phyloP scores from a whole-genome alignment of 345 rosid species.

The Camelina neglecta region DNA sequence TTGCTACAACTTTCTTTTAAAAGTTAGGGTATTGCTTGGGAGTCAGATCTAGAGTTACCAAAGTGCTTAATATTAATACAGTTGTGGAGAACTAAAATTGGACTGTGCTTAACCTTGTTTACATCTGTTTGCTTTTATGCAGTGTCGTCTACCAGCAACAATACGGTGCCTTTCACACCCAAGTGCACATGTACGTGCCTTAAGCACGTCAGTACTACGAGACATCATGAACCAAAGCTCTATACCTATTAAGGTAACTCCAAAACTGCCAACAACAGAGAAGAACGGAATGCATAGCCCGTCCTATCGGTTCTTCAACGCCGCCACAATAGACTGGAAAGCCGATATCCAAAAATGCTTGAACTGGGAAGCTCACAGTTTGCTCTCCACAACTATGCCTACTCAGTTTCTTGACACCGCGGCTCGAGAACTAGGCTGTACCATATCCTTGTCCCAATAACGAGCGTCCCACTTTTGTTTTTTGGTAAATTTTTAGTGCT shows the following conservation, averaged over 20 bases:
- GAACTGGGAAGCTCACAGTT: slow-evolving; percentile 91
- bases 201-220: slow-evolving; percentile 84
- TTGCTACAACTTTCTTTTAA: not conserved
- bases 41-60: not conserved
- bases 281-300: slow-evolving; percentile 68
- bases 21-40: not conserved
- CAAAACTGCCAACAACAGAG: slow-evolving; percentile 48
- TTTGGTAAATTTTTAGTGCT: slow-evolving; percentile 18
- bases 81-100: not conserved
- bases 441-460: slow-evolving; percentile 45
- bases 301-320: slow-evolving; percentile 54
- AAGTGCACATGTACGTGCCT: slow-evolving; percentile 94
- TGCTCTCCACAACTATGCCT: slow-evolving; percentile 66
- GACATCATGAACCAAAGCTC: slow-evolving; percentile 64
- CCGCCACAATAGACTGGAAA: slow-evolving; percentile 74
- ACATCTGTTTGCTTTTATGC: slow-evolving; percentile 44
- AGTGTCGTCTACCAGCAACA: slow-evolving; percentile 94
- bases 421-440: slow-evolving; percentile 86
- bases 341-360: slow-evolving; percentile 77
- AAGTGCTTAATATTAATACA: not conserved
- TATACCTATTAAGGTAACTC: slow-evolving; percentile 45
- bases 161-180: slow-evolving; percentile 86
- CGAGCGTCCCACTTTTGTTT: slow-evolving; percentile 16
- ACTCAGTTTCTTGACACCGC: slow-evolving; percentile 69
- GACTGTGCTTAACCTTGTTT: slow-evolving; percentile 7